Evolutionary conservation across 1,139 yeast species (phyloP).

Genomic region (Saccharomycopsis hybrid): DNA sequence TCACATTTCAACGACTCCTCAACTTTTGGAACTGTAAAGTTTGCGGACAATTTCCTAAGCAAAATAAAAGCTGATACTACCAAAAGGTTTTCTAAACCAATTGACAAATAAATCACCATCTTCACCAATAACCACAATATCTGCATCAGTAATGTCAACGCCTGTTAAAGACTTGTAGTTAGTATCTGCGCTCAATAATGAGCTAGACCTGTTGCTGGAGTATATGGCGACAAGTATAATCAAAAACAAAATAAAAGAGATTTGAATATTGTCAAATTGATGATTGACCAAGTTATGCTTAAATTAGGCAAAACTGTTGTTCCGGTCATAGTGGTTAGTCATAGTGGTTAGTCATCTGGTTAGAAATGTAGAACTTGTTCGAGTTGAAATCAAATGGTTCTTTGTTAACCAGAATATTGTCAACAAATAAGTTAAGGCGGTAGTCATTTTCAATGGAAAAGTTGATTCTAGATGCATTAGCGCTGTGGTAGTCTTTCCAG

Average conservation of each 20-base stretch:
- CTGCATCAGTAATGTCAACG: background rate
- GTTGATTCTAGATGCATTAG: conserved; percentile 25
- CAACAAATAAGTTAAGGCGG: conserved; percentile 26
- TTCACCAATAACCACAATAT: background rate
- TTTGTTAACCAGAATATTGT: conserved; percentile 27
- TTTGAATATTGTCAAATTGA: conserved; percentile 22
- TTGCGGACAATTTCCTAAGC: conserved; percentile 3
- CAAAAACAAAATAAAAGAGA: conserved; percentile 23
- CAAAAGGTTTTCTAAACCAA: conserved; percentile 14
- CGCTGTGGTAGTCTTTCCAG: conserved; percentile 23
- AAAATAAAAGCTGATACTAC: background rate
- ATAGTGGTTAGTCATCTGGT: conserved; percentile 27
- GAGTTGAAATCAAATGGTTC: conserved; percentile 27
- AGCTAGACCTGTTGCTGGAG: conserved; percentile 11
- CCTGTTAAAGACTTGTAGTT: background rate
- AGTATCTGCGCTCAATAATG: background rate
- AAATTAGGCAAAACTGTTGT: conserved; percentile 23
- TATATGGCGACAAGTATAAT: conserved; percentile 30
- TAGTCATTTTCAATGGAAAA: conserved; percentile 26
- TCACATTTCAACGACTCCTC: too few species aligned
- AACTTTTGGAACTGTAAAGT: conserved; percentile 2
- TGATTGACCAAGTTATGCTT: conserved; percentile 26
- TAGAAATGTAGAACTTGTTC: conserved; percentile 24
- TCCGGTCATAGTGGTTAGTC: conserved; percentile 18
- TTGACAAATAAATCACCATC: conserved; percentile 3